Conservation (phyloP, 108 stramenopile genomes). For the Licmophora abbreviata region DNA sequence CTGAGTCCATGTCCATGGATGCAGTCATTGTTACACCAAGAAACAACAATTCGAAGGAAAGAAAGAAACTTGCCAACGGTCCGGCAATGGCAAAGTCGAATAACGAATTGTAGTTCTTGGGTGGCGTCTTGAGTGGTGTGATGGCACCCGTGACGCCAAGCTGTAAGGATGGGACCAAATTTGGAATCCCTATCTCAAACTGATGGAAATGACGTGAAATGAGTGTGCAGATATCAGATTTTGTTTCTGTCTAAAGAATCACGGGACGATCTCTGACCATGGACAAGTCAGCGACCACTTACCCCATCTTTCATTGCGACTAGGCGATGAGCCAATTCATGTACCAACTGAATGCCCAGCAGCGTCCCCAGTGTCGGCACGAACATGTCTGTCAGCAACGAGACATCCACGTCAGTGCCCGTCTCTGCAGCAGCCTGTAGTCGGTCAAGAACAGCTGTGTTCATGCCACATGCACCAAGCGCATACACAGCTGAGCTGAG, state of each 20-base stretch:
- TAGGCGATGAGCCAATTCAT: conserved; percentile 36
- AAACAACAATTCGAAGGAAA: conserved; percentile 33
- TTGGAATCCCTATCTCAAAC: conserved; percentile 38
- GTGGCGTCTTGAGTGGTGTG: conserved; percentile 36
- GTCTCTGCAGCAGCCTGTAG: conserved; percentile 17
- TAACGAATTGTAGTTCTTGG: conserved; percentile 35
- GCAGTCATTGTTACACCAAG: conserved; percentile 35
- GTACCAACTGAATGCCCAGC: conserved; percentile 26
- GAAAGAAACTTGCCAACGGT: conserved; percentile 27
- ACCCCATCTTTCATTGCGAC: conserved; percentile 50
- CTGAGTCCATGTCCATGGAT: conserved; percentile 26
- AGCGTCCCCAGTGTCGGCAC: conserved; percentile 27
- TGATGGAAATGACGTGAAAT: not conserved
- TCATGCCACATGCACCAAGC: conserved; percentile 40
- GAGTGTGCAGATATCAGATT: not conserved
- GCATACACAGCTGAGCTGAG: conserved; percentile 36
- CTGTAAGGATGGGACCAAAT: conserved; percentile 42
- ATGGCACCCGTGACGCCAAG: conserved; percentile 40
- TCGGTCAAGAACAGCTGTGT: conserved; percentile 31
- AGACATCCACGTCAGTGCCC: conserved; percentile 13
- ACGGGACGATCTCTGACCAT: too few relatives aligned
- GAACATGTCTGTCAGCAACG: conserved; percentile 30
- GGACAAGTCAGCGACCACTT: conserved; percentile 10
- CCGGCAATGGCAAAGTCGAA: conserved; percentile 63
- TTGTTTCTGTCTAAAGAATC: not conserved